Base-by-base conservation (phyloP, 768 basidiomycete species). In the Erythrobasidium yunnanense region DNA sequence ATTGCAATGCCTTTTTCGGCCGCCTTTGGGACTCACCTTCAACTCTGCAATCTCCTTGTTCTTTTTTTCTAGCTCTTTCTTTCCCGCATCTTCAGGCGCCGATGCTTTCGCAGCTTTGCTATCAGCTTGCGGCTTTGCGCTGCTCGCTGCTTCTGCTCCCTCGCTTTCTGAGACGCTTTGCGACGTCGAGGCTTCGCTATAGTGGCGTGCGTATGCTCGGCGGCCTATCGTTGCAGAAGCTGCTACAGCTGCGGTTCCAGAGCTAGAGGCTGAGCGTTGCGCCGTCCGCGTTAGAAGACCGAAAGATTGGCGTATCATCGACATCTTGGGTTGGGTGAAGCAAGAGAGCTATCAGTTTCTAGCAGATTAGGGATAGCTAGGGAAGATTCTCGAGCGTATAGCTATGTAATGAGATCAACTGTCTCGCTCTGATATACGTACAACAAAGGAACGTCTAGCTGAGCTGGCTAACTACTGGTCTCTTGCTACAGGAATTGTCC, bases 21-120 rank as follows among this genome's bases (percentile, higher is more conserved):
- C 30, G 27, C 17, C 4, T 34, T 18, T 35, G 78, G 20, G 49
- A 45, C 87, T 71, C 72, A 90, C 89, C 69, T 85, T 88, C 68
- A 90, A 79, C 76, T 90, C 90, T n/a, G 82, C 78, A n/a, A 85
- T 83, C 74, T 87, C 87, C 25, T 79, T 82, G 75, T 88, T 84
- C 75, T 90, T 87, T 70, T 84, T 83, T 79, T 89, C 85, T 65
- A 93, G 79, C 74, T 86, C 85, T 68, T 76, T 74, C 35, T 50
- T 23, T 6, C 5, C 45, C n/a, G 60, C 47, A 18, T 20, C 22
- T 6, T 47, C 49, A 7, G 25, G 22, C 8, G 45, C 2, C 8
- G 60, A 11, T 33, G 60, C 60, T 25, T 62, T 20, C 42, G 27
- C 35, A 13, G 46, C 15, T 49, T 22, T 32, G 17, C 34, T 35